These are phyloP conservation scores for Aegilops sharonensis DNA, from an alignment of 176 grass and related monocot genomes.

Conservation along the genomic window DNA sequence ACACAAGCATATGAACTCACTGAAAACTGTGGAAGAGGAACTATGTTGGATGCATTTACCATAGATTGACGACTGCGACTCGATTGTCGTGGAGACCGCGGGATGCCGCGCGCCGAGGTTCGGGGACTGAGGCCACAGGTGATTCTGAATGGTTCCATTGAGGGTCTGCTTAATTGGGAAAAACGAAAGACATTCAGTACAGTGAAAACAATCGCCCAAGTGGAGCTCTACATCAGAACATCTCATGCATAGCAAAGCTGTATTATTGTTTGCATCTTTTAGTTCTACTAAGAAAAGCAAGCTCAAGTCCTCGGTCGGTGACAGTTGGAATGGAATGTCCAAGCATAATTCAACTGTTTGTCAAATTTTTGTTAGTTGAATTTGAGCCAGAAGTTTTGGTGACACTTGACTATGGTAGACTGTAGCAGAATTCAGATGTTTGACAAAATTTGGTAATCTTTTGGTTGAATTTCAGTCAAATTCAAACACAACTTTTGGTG, in stretches of 20 bases:
- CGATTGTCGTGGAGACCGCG: constrained; percentile 63
- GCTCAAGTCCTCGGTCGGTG: neutral
- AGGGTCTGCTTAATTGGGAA: constrained; percentile 42
- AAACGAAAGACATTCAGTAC: neutral
- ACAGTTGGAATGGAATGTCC: neutral
- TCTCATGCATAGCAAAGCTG: neutral
- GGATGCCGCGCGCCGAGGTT: constrained; percentile 47
- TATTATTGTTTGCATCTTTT: neutral
- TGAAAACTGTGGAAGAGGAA: neutral
- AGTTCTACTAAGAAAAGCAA: neutral
- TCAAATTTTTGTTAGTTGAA: neutral
- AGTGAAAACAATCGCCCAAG: neutral
- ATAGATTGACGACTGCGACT: constrained; percentile 71
- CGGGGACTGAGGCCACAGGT: constrained; percentile 57
- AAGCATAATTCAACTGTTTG: neutral
- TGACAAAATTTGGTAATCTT: no score
- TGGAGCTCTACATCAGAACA: neutral
- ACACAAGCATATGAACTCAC: neutral
- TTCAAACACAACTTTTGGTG: neutral
- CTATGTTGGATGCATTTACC: constrained; percentile 23
- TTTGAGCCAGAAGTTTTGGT: neutral
- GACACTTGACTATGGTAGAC: neutral
- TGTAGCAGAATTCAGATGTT: neutral
- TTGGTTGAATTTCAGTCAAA: neutral
- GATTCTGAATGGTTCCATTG: constrained; percentile 41